Evolutionary conservation across 164 flowering plant genomes (phyloP).

Genomic region (Liquidambar formosana): DNA sequence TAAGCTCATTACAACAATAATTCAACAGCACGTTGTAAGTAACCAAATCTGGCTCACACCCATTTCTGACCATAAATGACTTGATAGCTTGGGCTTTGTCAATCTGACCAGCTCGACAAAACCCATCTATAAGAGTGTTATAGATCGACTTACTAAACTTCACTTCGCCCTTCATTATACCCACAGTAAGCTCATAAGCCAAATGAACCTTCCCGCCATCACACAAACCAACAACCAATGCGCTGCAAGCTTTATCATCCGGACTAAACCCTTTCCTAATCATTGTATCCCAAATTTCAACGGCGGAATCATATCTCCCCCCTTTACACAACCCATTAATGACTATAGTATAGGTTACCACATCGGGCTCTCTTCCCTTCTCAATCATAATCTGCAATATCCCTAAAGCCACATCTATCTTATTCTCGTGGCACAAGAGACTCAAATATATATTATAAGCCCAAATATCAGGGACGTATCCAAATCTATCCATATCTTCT

Average conservation of each 20-base stretch:
- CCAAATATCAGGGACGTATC: conserved; percentile 74
- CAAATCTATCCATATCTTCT: conserved; percentile 63
- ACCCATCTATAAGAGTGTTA: conserved; percentile 84
- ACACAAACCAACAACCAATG: conserved; percentile 75
- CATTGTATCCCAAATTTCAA: conserved; percentile 74
- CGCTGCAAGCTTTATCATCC: conserved; percentile 69
- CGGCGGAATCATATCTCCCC: conserved; percentile 48
- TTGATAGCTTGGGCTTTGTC: conserved; percentile 77
- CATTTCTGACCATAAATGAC: conserved; percentile 71
- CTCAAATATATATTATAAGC: conserved; percentile 72
- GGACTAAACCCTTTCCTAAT: conserved; percentile 50
- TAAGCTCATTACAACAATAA: conserved; percentile 62
- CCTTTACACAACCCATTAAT: conserved; percentile 64
- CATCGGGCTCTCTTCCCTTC: conserved; percentile 75
- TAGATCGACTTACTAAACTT: conserved; percentile 47
- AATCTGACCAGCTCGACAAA: conserved; percentile 62
- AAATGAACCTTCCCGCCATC: conserved; percentile 72
- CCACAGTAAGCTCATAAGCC: conserved; percentile 81
- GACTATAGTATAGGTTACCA: conserved; percentile 76
- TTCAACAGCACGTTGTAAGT: conserved; percentile 77
- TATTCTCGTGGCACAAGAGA: conserved; percentile 59
- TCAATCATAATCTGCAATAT: conserved; percentile 51
- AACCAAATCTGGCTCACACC: conserved; percentile 76
- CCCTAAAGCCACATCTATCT: conserved; percentile 53
- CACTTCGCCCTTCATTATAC: conserved; percentile 44